Base-by-base conservation (phyloP, 176 grass and related monocot genomes). In the Rhynchospora pubera region DNA sequence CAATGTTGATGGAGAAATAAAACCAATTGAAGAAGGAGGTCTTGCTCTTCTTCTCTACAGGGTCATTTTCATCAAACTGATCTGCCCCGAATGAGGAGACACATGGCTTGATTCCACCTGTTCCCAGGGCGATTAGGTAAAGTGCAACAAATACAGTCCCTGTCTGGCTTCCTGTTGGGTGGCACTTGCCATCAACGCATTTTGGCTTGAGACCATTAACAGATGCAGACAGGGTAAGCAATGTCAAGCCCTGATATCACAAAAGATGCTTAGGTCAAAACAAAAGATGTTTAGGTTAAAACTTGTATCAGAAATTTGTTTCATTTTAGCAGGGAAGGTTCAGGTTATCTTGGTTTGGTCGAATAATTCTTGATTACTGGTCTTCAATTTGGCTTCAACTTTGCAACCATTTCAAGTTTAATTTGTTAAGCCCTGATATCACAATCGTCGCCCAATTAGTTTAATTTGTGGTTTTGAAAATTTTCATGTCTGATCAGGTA, bases 1-100 rank as follows among this genome's bases (percentile, higher is more conserved):
- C 93, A 42, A 97, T 91, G 76, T 97, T 97, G 80, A 97, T 93
- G 19, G 93, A 97, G 85, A 97, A 89, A 84, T 97, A 97, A 78
- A 97, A 97, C 93, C 93, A 97, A 61, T 97, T 97, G 83, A 97
- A 97, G 51, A 97, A 97, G 0, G 91, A 93, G 72, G 83, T 89
- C 93, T 97, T 97, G 63, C 87, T 87, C 82, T 82, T 85, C 83
- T 87, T 70, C 85, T 97, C 93, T 1, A 5, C 3, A 19, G 62
- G 76, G 44, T 97, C 91, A 12, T 86, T 56, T 74, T 97, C 93
- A 64, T 97, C 93, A 71, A 97, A 97, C 71, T 97, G 93, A 77
- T 97, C 91, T 0, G 93, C 93, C 8, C 93, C 93, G 23, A 97
- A 97, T 0, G 93, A 97, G 0, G 89, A 93, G 18, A 97, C 91